These are phyloP conservation scores for Lipomyces orientalis DNA, from an alignment of 805 yeast genomes.

Conservation along the genomic window DNA sequence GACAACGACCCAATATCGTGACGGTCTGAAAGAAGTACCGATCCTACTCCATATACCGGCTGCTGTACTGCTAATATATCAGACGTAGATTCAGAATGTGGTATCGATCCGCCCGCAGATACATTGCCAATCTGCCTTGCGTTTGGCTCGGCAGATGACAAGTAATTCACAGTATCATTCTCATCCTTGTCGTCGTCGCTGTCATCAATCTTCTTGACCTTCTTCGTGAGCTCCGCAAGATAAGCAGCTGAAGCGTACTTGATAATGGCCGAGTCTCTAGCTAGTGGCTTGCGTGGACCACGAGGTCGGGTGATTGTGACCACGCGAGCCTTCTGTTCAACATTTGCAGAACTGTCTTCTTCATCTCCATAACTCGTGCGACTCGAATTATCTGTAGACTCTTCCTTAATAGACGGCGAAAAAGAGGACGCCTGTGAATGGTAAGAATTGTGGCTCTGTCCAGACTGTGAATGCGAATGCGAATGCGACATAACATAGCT, in stretches of 20 bases:
- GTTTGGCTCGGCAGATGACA: background rate
- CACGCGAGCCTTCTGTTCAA: constrained; percentile 30
- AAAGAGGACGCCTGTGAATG: constrained; percentile 4
- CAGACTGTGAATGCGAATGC: constrained; percentile 9
- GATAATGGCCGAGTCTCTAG: constrained; percentile 19
- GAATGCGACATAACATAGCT: constrained; percentile 75
- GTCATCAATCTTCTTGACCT: constrained; percentile 54
- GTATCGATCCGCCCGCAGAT: background rate
- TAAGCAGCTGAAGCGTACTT: constrained; percentile 7
- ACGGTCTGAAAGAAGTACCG: background rate
- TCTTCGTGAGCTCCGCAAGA: constrained; percentile 40
- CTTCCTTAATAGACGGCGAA: constrained; percentile 7
- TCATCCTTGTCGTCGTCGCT: constrained; percentile 46
- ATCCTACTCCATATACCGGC: background rate
- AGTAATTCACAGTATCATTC: background rate
- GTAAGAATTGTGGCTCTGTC: background rate
- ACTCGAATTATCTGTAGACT: constrained; percentile 8
- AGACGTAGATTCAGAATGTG: background rate
- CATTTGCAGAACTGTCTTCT: background rate
- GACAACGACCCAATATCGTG: background rate
- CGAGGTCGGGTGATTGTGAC: constrained; percentile 35
- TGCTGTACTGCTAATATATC: background rate
- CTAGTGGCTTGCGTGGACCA: constrained; percentile 23
- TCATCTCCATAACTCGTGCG: constrained; percentile 5
- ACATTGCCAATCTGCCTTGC: background rate